Evolutionary conservation across 2,329 filamentous ascomycete genomes (phyloP), one percentile per base, ranked within the genome.

Genomic region (Periglandula ipomoeae): DNA sequence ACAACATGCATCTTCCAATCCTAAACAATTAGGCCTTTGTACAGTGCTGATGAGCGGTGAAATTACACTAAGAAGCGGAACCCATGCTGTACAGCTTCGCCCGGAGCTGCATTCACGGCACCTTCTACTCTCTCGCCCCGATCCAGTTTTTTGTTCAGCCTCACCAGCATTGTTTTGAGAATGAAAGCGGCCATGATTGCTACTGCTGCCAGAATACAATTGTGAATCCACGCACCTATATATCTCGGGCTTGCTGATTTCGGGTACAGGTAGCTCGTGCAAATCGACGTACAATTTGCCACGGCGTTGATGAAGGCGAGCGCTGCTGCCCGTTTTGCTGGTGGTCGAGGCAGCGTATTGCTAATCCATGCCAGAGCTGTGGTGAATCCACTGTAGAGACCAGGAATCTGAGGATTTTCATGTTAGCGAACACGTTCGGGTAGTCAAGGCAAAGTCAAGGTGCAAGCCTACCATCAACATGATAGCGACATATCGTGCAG

Each of bases 351-450:
- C 46, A 91, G 73, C 1, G 82, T 84, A 60, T 85, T 87, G 42
- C 77, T 81, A 54, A 90, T 88, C 87, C 87, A 93, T 2, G 82
- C 77, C 4, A 87, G 69, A 1, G 74, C 74, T 1, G 87, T 82
- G 1, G 85, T 84, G 59, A 82, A 88, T 43, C 79, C 77, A 1
- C 76, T 75, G 58, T 85, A 86, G 3, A 84, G 69, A 0, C 79
- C 77, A 0, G 78, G 72, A 2, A 79, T 68, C 69, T 69, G 42
- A 6, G 30, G 27, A 13, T 19, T 10, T 9, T 23, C 17, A 10
- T 23, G 27, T 46, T 24, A 46, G 44, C 27, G 22, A 34, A 8
- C 11, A 19, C 26, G 17, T 13, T 19, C n/a, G 17, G 17, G 13
- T 7, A 34, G 5, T 19, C 3, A 32, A 13, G 30, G 30, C 6